Evolutionary conservation across 345 rosid species (phyloP).

Genomic region (Rhizophora mangle): DNA sequence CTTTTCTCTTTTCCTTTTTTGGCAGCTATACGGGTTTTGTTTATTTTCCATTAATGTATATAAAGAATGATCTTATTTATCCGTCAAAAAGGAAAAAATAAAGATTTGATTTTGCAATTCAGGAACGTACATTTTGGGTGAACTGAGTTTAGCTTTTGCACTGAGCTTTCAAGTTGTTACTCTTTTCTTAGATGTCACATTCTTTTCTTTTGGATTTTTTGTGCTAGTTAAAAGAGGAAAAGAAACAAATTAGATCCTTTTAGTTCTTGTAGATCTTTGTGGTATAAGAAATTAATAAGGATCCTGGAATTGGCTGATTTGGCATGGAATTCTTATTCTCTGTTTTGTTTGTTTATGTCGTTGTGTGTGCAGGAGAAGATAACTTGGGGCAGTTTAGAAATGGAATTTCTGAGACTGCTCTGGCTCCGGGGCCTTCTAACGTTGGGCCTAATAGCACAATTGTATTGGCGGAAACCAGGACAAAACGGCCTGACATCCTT

Average conservation of each 20-base stretch:
- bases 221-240: too few species aligned
- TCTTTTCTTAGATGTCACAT: too few species aligned
- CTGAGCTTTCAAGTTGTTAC: not conserved
- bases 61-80: not conserved
- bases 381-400: constrained; percentile 45
- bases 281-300: too few species aligned
- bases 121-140: not conserved
- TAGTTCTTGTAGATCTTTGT: too few species aligned
- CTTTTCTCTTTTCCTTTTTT: not conserved
- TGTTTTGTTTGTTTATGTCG: not conserved
- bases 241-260: too few species aligned
- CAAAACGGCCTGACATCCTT: constrained; percentile 84
- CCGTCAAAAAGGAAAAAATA: not conserved
- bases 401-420: constrained; percentile 34
- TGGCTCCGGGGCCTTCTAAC: constrained; percentile 61
- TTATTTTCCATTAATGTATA: not conserved
- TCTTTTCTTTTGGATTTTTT: not conserved
- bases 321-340: not conserved
- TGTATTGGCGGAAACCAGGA: constrained; percentile 71
- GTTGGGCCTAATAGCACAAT: constrained; percentile 37
- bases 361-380: constrained; percentile 18
- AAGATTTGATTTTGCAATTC: not conserved
- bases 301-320: not conserved
- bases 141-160: not conserved
- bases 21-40: constrained; percentile 13